These are phyloP conservation scores for Hypsizygus ulmarius DNA, from an alignment of 1,284 basidiomycete species.

Conservation along the genomic window DNA sequence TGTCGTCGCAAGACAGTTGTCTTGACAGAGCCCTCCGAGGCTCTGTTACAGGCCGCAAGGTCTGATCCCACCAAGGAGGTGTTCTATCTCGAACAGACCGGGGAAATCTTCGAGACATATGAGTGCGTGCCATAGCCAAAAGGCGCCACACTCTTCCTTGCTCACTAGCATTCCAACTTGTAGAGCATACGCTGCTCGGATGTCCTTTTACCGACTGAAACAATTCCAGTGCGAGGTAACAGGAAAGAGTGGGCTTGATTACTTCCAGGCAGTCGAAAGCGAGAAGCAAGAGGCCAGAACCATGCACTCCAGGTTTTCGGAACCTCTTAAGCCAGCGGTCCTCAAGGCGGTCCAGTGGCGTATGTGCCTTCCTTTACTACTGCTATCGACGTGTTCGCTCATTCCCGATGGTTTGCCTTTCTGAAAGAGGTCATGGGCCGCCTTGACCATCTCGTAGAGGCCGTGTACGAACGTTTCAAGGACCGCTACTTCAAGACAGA, in stretches of 20 bases:
- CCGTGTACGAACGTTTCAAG: constrained; percentile 92
- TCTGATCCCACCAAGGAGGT: constrained; percentile 71
- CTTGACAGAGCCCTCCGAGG: constrained; percentile 73
- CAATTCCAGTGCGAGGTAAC: constrained; percentile 96
- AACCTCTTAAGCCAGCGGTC: constrained; percentile 88
- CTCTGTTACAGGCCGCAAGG: constrained; percentile 61
- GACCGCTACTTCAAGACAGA: constrained; percentile 92
- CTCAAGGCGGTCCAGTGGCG: constrained; percentile 94
- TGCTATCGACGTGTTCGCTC: constrained; percentile 16
- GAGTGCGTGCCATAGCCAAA: constrained; percentile 60
- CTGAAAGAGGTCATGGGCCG: constrained; percentile 89
- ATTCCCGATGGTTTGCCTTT: constrained; percentile 17
- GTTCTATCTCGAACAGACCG: constrained; percentile 88
- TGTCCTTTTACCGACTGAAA: constrained; percentile 91
- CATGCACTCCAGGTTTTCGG: constrained; percentile 89
- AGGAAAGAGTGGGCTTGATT: constrained; percentile 90
- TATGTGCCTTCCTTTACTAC: constrained; percentile 45
- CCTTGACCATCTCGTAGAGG: constrained; percentile 91
- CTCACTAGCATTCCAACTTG: constrained; percentile 23
- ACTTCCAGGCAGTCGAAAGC: constrained; percentile 90
- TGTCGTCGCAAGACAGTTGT: constrained; percentile 90
- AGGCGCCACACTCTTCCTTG: constrained; percentile 21
- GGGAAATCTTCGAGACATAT: constrained; percentile 93
- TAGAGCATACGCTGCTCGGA: constrained; percentile 87
- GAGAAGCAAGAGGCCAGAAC: constrained; percentile 87